phyloP scores from a whole-genome alignment of 1,284 basidiomycete species.

The Jaminaea rosea region DNA sequence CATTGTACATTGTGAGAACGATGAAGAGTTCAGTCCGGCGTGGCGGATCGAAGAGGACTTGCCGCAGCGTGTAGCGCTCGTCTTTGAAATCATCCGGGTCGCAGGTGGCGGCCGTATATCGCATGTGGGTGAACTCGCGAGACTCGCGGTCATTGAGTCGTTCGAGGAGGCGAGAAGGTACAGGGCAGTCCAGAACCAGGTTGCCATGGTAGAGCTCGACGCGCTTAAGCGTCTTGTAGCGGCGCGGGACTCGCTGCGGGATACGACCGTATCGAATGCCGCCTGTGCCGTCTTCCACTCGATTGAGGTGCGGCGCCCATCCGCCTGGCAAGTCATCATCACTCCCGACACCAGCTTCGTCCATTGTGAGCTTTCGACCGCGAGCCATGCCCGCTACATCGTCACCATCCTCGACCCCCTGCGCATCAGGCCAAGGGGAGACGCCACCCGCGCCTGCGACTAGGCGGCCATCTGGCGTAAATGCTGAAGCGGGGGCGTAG shows the following conservation, averaged over 20 bases:
- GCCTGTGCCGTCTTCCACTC: conserved; percentile 25
- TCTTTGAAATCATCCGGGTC: conserved; percentile 20
- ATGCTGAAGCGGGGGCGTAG: conserved; percentile 33
- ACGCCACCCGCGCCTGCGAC: conserved; percentile 3
- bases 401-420: conserved; percentile 29
- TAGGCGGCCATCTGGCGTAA: conserved; percentile 32
- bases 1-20: conserved; percentile 44
- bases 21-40: conserved; percentile 43
- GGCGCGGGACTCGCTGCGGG: conserved; percentile 36
- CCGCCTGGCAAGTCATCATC: conserved; percentile 30
- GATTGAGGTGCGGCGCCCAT: conserved; percentile 17
- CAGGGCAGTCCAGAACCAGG: conserved; percentile 43
- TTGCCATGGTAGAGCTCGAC: conserved; percentile 43
- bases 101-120: conserved; percentile 30
- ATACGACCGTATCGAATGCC: conserved; percentile 36
- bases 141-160: conserved; percentile 16
- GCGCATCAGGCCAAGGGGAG: conserved; percentile 20
- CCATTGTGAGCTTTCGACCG: conserved; percentile 7
- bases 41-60: conserved; percentile 39
- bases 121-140: conserved; percentile 26
- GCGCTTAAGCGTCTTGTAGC: conserved; percentile 41
- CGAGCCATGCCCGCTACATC: conserved; percentile 17
- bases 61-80: conserved; percentile 39
- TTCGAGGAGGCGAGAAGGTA: conserved; percentile 31
- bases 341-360: background rate